Evolutionary conservation across 2,329 filamentous ascomycete genomes (phyloP), one percentile per base, ranked within the genome.

Genomic region (Pyricularia pennisetigena): DNA sequence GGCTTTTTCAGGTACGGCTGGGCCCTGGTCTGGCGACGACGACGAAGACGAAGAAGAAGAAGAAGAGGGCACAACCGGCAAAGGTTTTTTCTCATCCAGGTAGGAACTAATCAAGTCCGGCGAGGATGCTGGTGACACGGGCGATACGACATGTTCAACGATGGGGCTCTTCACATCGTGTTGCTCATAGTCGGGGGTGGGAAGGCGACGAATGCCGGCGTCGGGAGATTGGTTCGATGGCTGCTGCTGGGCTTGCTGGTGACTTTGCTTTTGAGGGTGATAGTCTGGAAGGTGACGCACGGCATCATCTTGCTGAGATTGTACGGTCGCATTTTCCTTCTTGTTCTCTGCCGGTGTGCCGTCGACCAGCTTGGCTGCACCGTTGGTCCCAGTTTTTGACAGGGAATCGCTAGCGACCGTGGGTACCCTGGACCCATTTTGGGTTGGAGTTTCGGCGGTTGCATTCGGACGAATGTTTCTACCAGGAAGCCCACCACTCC

Each of bases 171-270:
- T 77, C 67, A 78, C 73, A 68, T 83, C 81, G 62, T 79, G 77
- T 24, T 78, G 78, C 57, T 79, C 79, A 69, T 84, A 83, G 63
- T 85, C 82, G 20, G 83, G 82, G 2, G 82, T 84, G 0, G 82
- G 82, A 10, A 81, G 80, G 2, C 81, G 78, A 57, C 78, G 72
- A 49, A 65, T 49, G 64, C 32, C 57, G 14, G 57, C 57, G 24
- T 26, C 24, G n/a, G n/a, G n/a, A 9, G 57, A 61, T 61, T 23
- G 57, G 12, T 26, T 16, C 24, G n/a, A 5, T 26, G n/a, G 57
- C 24, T 61, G 57, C 24, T 23, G 4, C 4, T 61, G 24, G n/a
- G 23, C 14, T 29, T 67, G 30, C n/a, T 61, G 66, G 23, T 63
- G 32, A 8, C 23, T 54, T 24, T 66, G 35, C 35, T 35, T 30